Conservation (phyloP, 768 basidiomycete genomes). For the Mycena vulgaris region DNA sequence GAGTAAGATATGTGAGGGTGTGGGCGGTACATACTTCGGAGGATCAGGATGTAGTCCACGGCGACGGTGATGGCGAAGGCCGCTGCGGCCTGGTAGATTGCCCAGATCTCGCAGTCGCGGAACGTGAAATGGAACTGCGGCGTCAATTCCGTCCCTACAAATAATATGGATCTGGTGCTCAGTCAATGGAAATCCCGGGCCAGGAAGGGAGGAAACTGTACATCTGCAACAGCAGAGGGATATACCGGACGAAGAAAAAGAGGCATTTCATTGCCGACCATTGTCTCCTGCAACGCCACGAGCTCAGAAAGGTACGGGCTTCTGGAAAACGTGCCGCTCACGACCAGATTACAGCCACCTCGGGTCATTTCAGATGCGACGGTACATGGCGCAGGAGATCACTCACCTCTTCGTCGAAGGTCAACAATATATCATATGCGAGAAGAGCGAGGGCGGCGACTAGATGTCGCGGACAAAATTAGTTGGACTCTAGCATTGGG, state of each 20-base stretch:
- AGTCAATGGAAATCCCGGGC: neutral
- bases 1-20: too few relatives aligned
- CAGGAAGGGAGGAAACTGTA: neutral
- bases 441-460: neutral
- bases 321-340: neutral
- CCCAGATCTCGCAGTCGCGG: conserved; percentile 8
- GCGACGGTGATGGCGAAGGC: neutral
- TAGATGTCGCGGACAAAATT: neutral
- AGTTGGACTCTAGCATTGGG: too few relatives aligned
- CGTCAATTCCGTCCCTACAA: neutral
- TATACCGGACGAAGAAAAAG: conserved; percentile 1
- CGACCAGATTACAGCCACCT: conserved; percentile 5
- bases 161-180: neutral
- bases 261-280: conserved; percentile 9
- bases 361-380: too few relatives aligned
- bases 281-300: neutral
- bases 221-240: neutral
- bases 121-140: conserved; percentile 4
- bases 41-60: conserved; percentile 4
- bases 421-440: neutral
- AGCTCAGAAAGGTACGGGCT: neutral
- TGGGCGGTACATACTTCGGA: neutral
- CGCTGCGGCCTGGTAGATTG: neutral
- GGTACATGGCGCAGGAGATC: too few relatives aligned
- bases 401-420: too few relatives aligned